Conservation (phyloP, 106 monocot species). For the Chionographis japonica region DNA sequence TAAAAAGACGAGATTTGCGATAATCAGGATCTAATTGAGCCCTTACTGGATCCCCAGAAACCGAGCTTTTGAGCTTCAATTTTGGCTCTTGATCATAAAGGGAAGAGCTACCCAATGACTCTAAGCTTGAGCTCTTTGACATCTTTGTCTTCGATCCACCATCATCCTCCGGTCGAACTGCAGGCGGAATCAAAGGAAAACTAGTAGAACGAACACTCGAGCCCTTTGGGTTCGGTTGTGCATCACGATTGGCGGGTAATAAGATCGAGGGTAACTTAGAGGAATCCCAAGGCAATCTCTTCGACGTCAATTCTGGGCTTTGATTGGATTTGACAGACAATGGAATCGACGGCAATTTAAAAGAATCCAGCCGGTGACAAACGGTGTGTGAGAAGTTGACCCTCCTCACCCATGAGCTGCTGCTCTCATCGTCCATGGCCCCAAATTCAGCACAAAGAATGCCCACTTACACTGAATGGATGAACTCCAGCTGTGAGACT, state of each 20-base stretch:
- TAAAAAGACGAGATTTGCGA: constrained; percentile 4
- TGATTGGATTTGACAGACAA: neutral
- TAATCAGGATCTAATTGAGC: constrained; percentile 5
- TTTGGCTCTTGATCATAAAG: too few relatives aligned
- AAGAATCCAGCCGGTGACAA: constrained; percentile 38
- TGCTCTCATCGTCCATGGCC: constrained; percentile 34
- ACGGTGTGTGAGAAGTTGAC: constrained; percentile 53
- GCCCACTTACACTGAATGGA: too few relatives aligned
- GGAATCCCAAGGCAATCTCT: neutral
- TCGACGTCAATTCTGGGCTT: constrained; percentile 1
- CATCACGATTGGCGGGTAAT: constrained; percentile 4
- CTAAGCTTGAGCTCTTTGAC: neutral
- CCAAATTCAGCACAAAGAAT: too few relatives aligned
- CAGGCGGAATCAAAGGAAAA: constrained; percentile 6
- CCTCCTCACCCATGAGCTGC: constrained; percentile 52
- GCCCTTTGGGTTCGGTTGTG: neutral
- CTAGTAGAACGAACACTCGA: constrained; percentile 4
- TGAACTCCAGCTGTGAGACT: too few relatives aligned
- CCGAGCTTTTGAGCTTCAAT: neutral
- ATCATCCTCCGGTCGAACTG: neutral
- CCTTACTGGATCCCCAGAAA: constrained; percentile 1
- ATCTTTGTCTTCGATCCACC: neutral
- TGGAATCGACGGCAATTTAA: constrained; percentile 18
- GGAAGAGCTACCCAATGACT: neutral
- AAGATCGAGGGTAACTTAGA: constrained; percentile 22